phyloP scores from a whole-genome alignment of 768 basidiomycete genomes.

The Naganishia vaughanmartiniae region DNA sequence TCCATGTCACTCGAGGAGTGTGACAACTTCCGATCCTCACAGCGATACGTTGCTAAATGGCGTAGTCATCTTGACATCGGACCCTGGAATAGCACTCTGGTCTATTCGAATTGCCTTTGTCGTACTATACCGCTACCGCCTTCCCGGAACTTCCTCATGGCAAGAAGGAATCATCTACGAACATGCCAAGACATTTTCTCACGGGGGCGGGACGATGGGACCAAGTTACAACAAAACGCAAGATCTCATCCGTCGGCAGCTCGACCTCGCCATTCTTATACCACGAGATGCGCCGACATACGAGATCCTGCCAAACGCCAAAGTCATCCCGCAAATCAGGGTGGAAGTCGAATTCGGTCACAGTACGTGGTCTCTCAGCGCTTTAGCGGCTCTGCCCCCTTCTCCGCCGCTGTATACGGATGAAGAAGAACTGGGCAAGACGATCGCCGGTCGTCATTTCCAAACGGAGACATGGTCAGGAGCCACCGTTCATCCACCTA shows the following conservation, averaged over 20 bases:
- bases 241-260: not conserved
- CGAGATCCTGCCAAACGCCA: not conserved
- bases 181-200: not conserved
- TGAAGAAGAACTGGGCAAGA: not conserved
- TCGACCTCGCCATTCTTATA: not conserved
- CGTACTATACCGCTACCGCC: not conserved
- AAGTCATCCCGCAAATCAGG: not conserved
- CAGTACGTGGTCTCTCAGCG: not conserved
- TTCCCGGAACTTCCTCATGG: not conserved
- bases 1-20: not conserved
- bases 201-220: not conserved
- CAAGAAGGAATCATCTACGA: not conserved
- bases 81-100: constrained; percentile 4
- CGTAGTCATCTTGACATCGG: not conserved
- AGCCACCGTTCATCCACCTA: not conserved
- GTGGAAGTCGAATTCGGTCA: not conserved
- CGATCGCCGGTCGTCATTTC: not conserved
- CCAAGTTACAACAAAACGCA: not conserved
- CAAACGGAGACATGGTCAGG: not conserved
- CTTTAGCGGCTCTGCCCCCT: not conserved
- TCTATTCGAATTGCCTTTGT: not conserved
- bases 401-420: not conserved
- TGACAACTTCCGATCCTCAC: not conserved
- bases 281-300: not conserved
- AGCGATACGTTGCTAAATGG: not conserved